Conservation (phyloP, 495 filamentous ascomycete genomes). For the Sabuloglossum arenarium region DNA sequence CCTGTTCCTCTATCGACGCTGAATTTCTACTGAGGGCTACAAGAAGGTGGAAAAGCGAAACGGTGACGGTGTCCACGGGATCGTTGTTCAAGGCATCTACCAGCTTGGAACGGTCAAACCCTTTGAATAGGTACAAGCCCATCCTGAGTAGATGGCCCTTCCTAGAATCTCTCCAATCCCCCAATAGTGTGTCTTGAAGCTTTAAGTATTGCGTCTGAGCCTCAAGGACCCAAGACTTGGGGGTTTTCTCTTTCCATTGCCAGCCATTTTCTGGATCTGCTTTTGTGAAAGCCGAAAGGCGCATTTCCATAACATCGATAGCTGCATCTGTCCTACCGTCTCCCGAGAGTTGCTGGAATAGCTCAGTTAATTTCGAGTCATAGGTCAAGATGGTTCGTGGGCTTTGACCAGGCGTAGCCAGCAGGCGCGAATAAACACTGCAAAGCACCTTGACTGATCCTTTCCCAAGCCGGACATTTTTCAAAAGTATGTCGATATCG, state of each 20-base stretch:
- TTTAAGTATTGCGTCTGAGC: not conserved
- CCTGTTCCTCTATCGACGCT: not conserved
- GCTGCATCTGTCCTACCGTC: not conserved
- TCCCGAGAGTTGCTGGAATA: not conserved
- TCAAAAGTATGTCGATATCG: not conserved
- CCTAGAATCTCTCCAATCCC: not conserved
- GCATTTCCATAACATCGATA: not conserved
- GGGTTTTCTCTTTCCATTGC: not conserved
- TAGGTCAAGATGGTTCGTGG: not conserved
- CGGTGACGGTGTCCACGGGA: not conserved
- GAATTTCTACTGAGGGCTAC: not conserved
- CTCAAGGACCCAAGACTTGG: not conserved
- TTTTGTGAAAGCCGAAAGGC: not conserved
- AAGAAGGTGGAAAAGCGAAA: not conserved
- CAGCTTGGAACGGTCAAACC: not conserved
- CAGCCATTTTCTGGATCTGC: not conserved
- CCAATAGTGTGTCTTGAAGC: not conserved
- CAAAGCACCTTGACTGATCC: not conserved
- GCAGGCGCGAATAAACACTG: not conserved
- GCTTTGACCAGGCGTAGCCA: not conserved
- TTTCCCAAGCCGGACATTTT: not conserved
- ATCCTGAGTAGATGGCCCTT: not conserved
- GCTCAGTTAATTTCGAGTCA: not conserved
- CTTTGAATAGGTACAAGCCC: not conserved
- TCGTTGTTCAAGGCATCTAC: not conserved